Percentiles rank a stretch among this genome's conserved stretches.
These are phyloP conservation scores for Anethum foeniculum DNA, from an alignment of 140 eudicot genomes.

Conservation along the genomic window DNA sequence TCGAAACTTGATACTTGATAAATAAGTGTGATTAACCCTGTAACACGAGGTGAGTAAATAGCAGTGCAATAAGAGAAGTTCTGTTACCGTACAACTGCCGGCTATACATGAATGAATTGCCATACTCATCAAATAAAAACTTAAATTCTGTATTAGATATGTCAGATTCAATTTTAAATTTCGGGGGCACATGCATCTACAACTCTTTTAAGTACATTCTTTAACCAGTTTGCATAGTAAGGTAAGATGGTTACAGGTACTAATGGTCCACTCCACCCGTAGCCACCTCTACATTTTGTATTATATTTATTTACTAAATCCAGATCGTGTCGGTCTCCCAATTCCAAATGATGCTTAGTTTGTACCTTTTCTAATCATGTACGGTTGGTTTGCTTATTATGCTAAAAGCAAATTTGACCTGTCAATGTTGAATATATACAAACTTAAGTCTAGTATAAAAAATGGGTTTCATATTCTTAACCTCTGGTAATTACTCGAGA, in stretches of 20 bases:
- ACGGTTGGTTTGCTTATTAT: background rate
- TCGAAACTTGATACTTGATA: no score
- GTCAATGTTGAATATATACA: background rate
- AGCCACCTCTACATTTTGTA: background rate
- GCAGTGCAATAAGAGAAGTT: no score
- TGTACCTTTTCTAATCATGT: background rate
- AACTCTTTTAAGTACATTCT: background rate
- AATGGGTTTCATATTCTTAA: no score
- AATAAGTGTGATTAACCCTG: no score
- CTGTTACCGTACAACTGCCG: no score
- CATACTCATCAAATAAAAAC: no score
- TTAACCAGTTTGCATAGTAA: background rate
- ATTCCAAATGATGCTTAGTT: background rate
- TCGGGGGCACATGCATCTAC: background rate
- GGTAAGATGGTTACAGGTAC: slow-evolving; percentile 4
- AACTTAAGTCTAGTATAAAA: background rate
- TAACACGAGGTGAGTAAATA: no score
- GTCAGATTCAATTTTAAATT: background rate
- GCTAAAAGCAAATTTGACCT: slow-evolving; percentile 10
- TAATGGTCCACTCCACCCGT: background rate
- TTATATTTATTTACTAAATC: background rate
- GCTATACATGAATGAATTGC: no score
- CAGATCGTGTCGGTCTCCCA: slow-evolving; percentile 10
- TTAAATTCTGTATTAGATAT: background rate
- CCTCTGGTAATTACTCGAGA: no score